Evolutionary conservation across 305 asterid genomes (phyloP).

Genomic region (Solanum hybrid): DNA sequence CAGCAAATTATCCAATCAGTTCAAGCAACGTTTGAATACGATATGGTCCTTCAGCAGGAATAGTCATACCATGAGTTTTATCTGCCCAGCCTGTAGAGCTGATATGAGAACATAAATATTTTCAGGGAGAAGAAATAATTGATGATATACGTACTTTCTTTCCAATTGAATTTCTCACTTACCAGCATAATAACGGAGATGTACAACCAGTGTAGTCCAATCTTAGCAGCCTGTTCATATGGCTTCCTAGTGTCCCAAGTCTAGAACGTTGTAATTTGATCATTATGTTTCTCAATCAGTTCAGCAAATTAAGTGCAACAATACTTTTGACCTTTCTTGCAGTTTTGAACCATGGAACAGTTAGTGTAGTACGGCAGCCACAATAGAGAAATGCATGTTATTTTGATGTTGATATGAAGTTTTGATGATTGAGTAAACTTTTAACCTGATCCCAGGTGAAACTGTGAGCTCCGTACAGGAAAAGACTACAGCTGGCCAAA

Average conservation of each 20-base stretch:
- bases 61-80: constrained; percentile 76
- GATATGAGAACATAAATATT: not conserved
- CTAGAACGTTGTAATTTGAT: not conserved
- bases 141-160: too few species aligned
- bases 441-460: too few species aligned
- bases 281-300: not conserved
- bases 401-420: too few species aligned
- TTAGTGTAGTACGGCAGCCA: not conserved
- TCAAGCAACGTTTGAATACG: constrained; percentile 88
- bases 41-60: constrained; percentile 75
- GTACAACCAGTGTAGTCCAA: not conserved
- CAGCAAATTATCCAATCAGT: constrained; percentile 74
- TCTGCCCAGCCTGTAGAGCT: constrained; percentile 67
- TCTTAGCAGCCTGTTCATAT: not conserved
- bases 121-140: too few species aligned
- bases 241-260: not conserved
- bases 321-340: too few species aligned
- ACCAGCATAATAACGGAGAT: not conserved
- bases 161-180: not conserved
- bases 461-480: too few species aligned
- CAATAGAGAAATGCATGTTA: too few species aligned
- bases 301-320: not conserved
- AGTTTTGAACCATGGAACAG: not conserved
- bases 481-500: too few species aligned
- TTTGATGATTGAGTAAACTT: too few species aligned